phyloP scores from a whole-genome alignment of 1,139 yeast species.

The Pneumocystis canis region DNA sequence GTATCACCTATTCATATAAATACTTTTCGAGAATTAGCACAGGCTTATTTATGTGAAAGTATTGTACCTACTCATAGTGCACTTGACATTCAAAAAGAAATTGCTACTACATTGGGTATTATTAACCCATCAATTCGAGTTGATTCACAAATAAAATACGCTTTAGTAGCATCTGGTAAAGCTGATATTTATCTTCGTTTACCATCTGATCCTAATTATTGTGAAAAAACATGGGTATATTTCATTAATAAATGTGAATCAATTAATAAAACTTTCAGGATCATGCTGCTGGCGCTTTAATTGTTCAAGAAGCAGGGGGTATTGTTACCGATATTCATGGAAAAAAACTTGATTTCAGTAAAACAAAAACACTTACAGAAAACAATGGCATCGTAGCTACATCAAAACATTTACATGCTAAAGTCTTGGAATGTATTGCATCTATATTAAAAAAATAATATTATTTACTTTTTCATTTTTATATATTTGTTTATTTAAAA shows the following conservation, averaged over 20 bases:
- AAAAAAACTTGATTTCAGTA: slow-evolving; percentile 59
- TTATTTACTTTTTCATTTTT: slow-evolving; percentile 15
- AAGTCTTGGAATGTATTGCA: slow-evolving; percentile 46
- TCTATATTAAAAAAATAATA: slow-evolving; percentile 17
- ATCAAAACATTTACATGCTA: slow-evolving; percentile 44
- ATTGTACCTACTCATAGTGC: slow-evolving; percentile 96
- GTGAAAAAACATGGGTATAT: slow-evolving; percentile 73
- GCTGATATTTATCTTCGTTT: slow-evolving; percentile 85
- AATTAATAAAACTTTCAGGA: slow-evolving; percentile 28
- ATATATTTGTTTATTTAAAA: not conserved
- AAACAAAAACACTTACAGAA: slow-evolving; percentile 54
- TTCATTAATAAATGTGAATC: not conserved
- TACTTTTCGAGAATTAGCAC: slow-evolving; percentile 22
- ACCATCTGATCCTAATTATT: slow-evolving; percentile 59
- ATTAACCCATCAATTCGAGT: slow-evolving; percentile 39
- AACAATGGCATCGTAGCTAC: slow-evolving; percentile 92
- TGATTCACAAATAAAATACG: slow-evolving; percentile 93
- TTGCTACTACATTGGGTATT: slow-evolving; percentile 53
- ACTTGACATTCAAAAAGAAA: slow-evolving; percentile 68
- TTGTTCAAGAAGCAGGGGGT: slow-evolving; percentile 86
- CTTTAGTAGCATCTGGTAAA: slow-evolving; percentile 76
- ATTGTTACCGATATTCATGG: slow-evolving; percentile 74
- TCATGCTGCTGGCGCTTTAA: slow-evolving; percentile 88
- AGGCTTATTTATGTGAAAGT: slow-evolving; percentile 73
- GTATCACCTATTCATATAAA: slow-evolving; percentile 23